Conservation (phyloP, 2,329 filamentous ascomycete genomes). For the Microsporum ferrugineum region DNA sequence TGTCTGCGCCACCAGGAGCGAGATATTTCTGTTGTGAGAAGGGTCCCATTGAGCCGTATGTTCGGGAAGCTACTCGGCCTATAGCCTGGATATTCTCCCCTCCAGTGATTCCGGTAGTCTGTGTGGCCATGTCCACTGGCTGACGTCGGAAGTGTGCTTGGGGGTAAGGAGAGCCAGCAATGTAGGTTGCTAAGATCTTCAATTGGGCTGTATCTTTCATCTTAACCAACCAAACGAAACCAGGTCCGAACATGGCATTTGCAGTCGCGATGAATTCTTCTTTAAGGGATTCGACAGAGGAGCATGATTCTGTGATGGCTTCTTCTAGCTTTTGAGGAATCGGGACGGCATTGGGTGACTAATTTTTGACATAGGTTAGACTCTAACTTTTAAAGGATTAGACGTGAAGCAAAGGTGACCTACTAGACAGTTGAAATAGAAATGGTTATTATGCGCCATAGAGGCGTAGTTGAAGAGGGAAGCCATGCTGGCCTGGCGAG, state of each 20-base stretch:
- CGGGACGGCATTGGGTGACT: conserved; percentile 34
- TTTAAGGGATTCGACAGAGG: conserved; percentile 69
- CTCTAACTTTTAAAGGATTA: background rate
- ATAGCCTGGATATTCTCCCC: conserved; percentile 13
- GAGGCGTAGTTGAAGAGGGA: conserved; percentile 90
- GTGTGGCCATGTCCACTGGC: conserved; percentile 37
- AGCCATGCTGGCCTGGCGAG: conserved; percentile 66
- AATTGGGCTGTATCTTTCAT: conserved; percentile 37
- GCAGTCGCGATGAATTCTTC: conserved; percentile 71
- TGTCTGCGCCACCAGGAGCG: conserved; percentile 36
- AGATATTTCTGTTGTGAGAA: conserved; percentile 23
- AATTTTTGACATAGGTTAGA: background rate
- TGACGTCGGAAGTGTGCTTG: conserved; percentile 70
- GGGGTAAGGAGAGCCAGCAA: conserved; percentile 78
- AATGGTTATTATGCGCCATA: conserved; percentile 83
- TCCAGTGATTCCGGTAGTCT: conserved; percentile 20
- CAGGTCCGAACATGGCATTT: conserved; percentile 86
- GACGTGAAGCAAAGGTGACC: conserved; percentile 34
- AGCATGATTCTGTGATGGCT: conserved; percentile 60
- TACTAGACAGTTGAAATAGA: conserved; percentile 40
- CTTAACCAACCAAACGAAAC: conserved; percentile 90
- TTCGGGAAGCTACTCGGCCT: conserved; percentile 11
- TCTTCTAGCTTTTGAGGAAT: conserved; percentile 48
- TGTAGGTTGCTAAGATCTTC: conserved; percentile 76
- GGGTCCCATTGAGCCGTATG: conserved; percentile 18